Evolutionary conservation across 345 rosid genomes (phyloP), one percentile per base, ranked within the genome.

Genomic region (Tarenaya hassleriana): DNA sequence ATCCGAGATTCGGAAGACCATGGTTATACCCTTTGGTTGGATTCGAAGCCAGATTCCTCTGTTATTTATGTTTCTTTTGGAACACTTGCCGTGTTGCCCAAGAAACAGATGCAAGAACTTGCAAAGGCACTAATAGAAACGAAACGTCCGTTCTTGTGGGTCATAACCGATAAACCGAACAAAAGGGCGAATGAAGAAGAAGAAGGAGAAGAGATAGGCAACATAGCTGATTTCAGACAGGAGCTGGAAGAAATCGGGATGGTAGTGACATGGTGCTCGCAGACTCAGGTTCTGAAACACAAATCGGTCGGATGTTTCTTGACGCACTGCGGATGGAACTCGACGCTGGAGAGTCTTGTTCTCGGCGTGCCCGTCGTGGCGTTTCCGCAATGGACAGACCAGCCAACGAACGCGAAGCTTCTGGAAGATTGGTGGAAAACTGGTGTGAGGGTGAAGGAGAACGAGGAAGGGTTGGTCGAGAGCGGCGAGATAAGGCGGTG

Each of bases 291-390:
- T 13, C 52, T 85, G 18, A 74, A 78, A 10, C 79, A 85, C 47
- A 41, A 42, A 5, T 13, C 89, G 4, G 18, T 77, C 1, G 89
- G 87, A 9, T 85, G 87, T 60, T 85, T 82, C 9, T 24, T 85
- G 24, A 72, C 74, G n/a, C 95, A 85, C 50, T 79, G 88, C 40
- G 94, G 94, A 3, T 84, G 94, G 94, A 84, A 62, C 64, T 84
- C 94, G 1, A 84, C 81, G 0, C 3, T 77, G 18, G 89, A 85
- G 69, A 70, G 79, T 55, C 56, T 84, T 32, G 75, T 61, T 46
- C 50, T 42, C 0, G 89, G 89, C 4, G 76, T 75, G 34, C 87
- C 95, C 0, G 64, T 79, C 12, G 89, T 85, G 67, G 90, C 82
- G 10, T 75, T 82, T 56, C 89, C 89, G 0, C 82, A 72, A 54